These are phyloP conservation scores for Skeletonema grethae DNA, from an alignment of 108 stramenopile genomes.

Conservation along the genomic window DNA sequence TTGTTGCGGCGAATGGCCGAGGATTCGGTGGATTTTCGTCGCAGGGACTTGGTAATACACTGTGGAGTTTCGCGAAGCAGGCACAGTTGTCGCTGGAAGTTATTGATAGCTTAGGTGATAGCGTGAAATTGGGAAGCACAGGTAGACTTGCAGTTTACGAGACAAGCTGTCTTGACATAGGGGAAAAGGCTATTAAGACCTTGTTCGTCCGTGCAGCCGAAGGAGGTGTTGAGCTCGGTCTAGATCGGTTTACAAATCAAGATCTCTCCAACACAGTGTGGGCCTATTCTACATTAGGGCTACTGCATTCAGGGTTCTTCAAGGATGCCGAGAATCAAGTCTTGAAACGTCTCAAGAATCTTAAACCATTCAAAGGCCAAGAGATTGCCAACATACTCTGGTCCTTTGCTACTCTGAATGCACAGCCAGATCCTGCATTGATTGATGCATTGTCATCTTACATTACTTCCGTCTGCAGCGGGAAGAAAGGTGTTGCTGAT, in stretches of 20 bases:
- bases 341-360: constrained; percentile 25
- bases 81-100: constrained; percentile 69
- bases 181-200: constrained; percentile 63
- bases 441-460: constrained; percentile 54
- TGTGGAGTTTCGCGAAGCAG: constrained; percentile 70
- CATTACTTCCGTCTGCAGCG: constrained; percentile 32
- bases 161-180: constrained; percentile 71
- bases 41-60: constrained; percentile 74
- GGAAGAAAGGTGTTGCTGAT: constrained; percentile 29
- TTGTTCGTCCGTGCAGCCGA: constrained; percentile 65
- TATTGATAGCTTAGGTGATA: constrained; percentile 44
- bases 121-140: constrained; percentile 39
- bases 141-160: constrained; percentile 78
- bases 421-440: constrained; percentile 38
- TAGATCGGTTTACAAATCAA: constrained; percentile 64
- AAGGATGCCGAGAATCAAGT: constrained; percentile 45
- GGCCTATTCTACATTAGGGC: constrained; percentile 76
- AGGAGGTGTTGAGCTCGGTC: constrained; percentile 48
- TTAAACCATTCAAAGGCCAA: constrained; percentile 59
- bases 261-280: constrained; percentile 72
- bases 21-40: constrained; percentile 70
- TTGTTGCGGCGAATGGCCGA: constrained; percentile 48
- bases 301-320: constrained; percentile 66
- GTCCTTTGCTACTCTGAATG: constrained; percentile 76
- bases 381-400: constrained; percentile 82